Percentiles rank a stretch among this genome's conserved stretches.
phyloP scores from a whole-genome alignment of 495 filamentous ascomycete species.

The Xylaria nigripes region DNA sequence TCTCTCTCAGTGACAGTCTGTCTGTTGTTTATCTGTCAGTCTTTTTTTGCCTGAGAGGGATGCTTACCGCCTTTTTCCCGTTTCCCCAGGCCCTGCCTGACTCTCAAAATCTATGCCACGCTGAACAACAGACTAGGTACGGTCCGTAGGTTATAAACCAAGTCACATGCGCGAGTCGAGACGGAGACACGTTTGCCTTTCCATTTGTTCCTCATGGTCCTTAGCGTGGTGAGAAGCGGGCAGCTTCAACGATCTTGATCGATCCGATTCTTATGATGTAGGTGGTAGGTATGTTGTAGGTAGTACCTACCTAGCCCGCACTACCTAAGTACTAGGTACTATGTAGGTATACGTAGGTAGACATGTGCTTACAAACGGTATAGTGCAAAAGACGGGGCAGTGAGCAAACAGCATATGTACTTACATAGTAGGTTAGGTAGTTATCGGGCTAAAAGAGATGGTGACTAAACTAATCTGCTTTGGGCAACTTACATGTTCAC shows the following conservation, averaged over 20 bases:
- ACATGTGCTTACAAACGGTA: too few relatives aligned
- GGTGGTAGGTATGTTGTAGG: too few relatives aligned
- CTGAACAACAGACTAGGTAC: not conserved
- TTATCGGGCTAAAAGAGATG: not conserved
- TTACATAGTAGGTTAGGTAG: too few relatives aligned
- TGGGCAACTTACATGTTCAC: not conserved
- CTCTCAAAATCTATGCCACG: conserved; percentile 4
- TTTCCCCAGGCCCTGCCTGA: not conserved
- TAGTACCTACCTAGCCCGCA: not conserved
- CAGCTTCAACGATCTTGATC: not conserved
- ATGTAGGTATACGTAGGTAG: too few relatives aligned
- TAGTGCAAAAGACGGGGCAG: too few relatives aligned
- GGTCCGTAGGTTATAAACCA: too few relatives aligned
- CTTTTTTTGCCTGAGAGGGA: not conserved
- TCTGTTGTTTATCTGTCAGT: too few relatives aligned
- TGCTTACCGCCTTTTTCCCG: conserved; percentile 27
- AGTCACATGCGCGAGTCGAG: conserved; percentile 7
- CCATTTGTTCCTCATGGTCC: not conserved
- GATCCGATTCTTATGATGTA: not conserved
- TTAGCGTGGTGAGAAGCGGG: not conserved
- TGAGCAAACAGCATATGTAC: too few relatives aligned
- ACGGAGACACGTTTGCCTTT: conserved; percentile 1
- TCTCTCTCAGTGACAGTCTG: conserved; percentile 15
- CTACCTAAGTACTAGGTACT: too few relatives aligned
- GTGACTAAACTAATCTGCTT: not conserved